Percentiles rank a stretch among this genome's conserved stretches.
Evolutionary conservation across 768 basidiomycete species (phyloP).

Genomic region (Scleroderma bovista): DNA sequence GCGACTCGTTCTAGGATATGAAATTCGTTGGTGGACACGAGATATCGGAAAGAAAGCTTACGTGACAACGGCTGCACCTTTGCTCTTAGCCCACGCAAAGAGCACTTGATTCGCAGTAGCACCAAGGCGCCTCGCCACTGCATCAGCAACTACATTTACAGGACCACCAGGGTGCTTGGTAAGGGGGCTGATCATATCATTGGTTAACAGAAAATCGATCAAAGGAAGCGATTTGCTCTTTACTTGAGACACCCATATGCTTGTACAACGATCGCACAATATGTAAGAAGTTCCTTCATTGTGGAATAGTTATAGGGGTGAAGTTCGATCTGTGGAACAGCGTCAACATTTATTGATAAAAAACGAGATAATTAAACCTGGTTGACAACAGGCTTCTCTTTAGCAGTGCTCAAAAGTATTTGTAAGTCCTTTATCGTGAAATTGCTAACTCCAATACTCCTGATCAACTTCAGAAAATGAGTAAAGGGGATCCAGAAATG

Average conservation of each 20-base stretch:
- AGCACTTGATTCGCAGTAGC: constrained; percentile 63
- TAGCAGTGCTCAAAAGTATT: constrained; percentile 43
- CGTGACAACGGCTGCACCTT: constrained; percentile 67
- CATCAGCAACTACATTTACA: constrained; percentile 50
- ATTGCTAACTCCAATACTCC: constrained; percentile 74
- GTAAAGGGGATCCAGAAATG: constrained; percentile 4
- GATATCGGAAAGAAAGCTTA: constrained; percentile 16
- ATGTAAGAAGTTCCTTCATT: constrained; percentile 50
- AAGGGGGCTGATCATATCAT: constrained; percentile 44
- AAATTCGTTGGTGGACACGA: background rate
- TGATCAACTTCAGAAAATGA: constrained; percentile 15
- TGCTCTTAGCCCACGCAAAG: constrained; percentile 62
- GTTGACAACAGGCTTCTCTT: constrained; percentile 61
- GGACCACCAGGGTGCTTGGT: constrained; percentile 58
- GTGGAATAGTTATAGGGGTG: constrained; percentile 69
- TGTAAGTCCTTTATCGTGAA: constrained; percentile 50
- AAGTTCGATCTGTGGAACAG: constrained; percentile 46
- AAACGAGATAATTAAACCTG: constrained; percentile 39
- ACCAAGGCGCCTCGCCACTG: constrained; percentile 47
- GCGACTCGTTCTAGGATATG: constrained; percentile 36
- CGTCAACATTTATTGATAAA: background rate
- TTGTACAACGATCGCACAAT: constrained; percentile 51
- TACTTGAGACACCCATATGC: constrained; percentile 61
- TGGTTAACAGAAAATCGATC: constrained; percentile 19
- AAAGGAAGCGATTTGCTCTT: constrained; percentile 18